A percentile compares a stretch with the other conserved stretches of the same genome.
These are phyloP conservation scores for Comarum palustre DNA, from an alignment of 306 rosid species.

Conservation along the genomic window DNA sequence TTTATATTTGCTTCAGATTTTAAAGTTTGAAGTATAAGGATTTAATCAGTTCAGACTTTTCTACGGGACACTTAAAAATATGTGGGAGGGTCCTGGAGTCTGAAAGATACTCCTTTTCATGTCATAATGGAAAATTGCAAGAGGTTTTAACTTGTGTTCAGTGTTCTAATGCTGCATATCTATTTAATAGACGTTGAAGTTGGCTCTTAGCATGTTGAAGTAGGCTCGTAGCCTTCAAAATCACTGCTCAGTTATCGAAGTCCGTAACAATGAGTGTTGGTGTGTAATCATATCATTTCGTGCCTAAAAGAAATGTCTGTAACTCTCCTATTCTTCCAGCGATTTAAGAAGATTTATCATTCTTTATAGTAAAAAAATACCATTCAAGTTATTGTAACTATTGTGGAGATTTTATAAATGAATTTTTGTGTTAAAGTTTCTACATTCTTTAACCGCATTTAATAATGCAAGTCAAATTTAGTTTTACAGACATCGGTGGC, in stretches of 20 bases:
- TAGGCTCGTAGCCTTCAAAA: neutral
- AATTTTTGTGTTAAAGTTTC: neutral
- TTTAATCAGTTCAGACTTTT: neutral
- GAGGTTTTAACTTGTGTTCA: neutral
- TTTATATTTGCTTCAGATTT: neutral
- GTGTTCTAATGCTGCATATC: neutral
- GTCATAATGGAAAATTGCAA: neutral
- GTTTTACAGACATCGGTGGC: neutral
- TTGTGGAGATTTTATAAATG: neutral
- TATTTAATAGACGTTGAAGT: neutral
- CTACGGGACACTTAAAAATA: neutral
- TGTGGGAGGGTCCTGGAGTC: conserved; percentile 2
- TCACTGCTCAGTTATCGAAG: neutral
- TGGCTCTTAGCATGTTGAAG: too few relatives aligned
- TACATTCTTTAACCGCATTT: neutral
- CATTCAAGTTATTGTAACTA: neutral
- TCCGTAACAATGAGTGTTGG: neutral
- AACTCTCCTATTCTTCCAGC: neutral
- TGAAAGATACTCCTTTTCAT: neutral
- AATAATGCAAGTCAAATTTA: neutral
- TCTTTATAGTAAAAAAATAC: neutral
- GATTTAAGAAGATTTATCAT: neutral
- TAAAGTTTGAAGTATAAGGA: neutral
- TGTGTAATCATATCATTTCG: neutral
- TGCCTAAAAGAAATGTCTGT: neutral